phyloP scores from a whole-genome alignment of 2,329 filamentous ascomycete species.

The Penicillium italicum region DNA sequence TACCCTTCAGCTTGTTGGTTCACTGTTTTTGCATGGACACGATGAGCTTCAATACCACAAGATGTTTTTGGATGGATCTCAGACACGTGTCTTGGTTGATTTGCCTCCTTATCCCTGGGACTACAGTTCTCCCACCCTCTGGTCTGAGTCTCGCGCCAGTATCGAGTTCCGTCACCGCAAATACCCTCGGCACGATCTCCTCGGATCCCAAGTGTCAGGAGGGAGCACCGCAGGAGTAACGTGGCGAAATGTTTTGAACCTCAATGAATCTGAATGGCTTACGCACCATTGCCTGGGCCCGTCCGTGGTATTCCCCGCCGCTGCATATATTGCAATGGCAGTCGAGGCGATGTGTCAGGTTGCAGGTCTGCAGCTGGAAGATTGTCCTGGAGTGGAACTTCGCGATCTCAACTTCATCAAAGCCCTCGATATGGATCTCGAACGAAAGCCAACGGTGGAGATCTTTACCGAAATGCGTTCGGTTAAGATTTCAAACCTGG shows the following conservation, averaged over 20 bases:
- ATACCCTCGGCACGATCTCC: conserved; percentile 21
- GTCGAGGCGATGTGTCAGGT: conserved; percentile 25
- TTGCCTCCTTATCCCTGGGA: conserved; percentile 18
- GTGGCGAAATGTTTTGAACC: conserved; percentile 34
- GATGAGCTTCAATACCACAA: conserved; percentile 1
- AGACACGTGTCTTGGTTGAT: background rate
- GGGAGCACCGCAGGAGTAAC: conserved; percentile 26
- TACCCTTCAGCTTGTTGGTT: conserved; percentile 24
- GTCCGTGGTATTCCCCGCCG: conserved; percentile 32
- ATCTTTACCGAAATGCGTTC: background rate
- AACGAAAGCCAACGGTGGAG: background rate
- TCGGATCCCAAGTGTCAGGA: conserved; percentile 25
- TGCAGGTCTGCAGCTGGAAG: background rate
- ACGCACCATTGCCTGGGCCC: conserved; percentile 32
- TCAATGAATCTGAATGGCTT: conserved; percentile 37
- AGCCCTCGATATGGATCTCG: background rate
- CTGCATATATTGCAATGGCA: conserved; percentile 36
- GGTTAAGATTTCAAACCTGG: background rate
- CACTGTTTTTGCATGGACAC: conserved; percentile 2
- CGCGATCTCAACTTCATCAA: background rate
- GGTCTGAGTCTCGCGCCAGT: conserved; percentile 5
- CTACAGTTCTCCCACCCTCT: conserved; percentile 3
- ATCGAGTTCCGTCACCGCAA: conserved; percentile 8
- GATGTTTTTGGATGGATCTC: background rate
- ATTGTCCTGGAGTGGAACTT: background rate